A percentile compares a stretch with the other conserved stretches of the same genome.
Evolutionary conservation across 768 basidiomycete species (phyloP).

Genomic region (Lentinula raphanica): DNA sequence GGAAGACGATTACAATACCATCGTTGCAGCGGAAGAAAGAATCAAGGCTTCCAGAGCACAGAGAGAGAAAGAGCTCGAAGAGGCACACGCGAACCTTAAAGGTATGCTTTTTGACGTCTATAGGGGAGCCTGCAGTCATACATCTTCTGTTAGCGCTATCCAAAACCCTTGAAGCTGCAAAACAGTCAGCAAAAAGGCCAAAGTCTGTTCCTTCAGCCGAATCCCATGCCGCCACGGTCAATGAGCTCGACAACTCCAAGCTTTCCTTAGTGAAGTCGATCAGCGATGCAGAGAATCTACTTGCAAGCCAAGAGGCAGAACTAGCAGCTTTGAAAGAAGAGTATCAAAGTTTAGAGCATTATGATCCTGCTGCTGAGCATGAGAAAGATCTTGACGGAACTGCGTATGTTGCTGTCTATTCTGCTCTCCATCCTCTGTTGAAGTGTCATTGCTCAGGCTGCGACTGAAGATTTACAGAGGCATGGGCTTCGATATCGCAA

Average conservation of each 20-base stretch:
- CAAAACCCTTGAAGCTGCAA: constrained; percentile 61
- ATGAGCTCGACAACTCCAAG: constrained; percentile 58
- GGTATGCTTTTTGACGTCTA: constrained; percentile 28
- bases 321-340: constrained; percentile 65
- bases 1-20: constrained; percentile 73
- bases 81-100: constrained; percentile 60
- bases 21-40: constrained; percentile 68
- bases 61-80: constrained; percentile 64
- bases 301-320: constrained; percentile 67
- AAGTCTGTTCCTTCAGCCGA: constrained; percentile 62
- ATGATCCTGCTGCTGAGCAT: constrained; percentile 70
- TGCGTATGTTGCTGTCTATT: constrained; percentile 39
- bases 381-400: constrained; percentile 64
- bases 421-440: background rate
- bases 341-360: constrained; percentile 52
- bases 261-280: constrained; percentile 70
- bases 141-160: constrained; percentile 45
- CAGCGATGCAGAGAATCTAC: constrained; percentile 60
- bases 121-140: background rate
- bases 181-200: constrained; percentile 65
- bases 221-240: constrained; percentile 53
- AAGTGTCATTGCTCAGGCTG: constrained; percentile 36
- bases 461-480: constrained; percentile 65
- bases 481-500: constrained; percentile 65
- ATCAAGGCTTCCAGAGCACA: constrained; percentile 52